Percentiles rank a stretch among this genome's conserved stretches.
Evolutionary conservation across 768 basidiomycete genomes (phyloP).

Genomic region (Solioccasus polychromus): DNA sequence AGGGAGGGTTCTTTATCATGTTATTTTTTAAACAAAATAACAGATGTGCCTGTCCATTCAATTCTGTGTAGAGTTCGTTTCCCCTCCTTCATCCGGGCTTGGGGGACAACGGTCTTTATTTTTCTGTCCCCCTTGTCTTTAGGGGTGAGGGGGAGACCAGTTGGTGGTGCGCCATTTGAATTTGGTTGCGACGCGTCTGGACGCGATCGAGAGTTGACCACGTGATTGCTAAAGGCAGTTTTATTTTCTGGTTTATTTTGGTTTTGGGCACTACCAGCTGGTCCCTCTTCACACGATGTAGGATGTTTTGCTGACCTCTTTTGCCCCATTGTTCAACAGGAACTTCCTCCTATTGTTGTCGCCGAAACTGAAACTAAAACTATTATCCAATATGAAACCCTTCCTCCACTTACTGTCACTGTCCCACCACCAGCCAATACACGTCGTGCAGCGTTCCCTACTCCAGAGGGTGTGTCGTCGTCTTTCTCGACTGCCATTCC

Average conservation of each 20-base stretch:
- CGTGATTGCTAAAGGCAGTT: conserved; percentile 35
- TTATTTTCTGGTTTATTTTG: conserved; percentile 15
- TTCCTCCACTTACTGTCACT: conserved; percentile 58
- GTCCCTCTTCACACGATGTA: conserved; percentile 33
- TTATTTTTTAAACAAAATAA: conserved; percentile 29
- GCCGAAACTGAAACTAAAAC: conserved; percentile 65
- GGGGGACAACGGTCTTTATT: conserved; percentile 75
- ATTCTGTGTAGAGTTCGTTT: conserved; percentile 71
- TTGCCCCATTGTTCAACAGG: conserved; percentile 31
- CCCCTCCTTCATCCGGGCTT: conserved; percentile 88
- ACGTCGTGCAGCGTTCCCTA: conserved; percentile 69
- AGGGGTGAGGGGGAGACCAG: conserved; percentile 36
- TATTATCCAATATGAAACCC: conserved; percentile 48
- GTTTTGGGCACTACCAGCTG: conserved; percentile 32
- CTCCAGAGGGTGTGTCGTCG: conserved; percentile 61
- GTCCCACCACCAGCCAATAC: conserved; percentile 78
- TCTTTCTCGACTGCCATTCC: conserved; percentile 61
- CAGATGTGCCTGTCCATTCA: conserved; percentile 29
- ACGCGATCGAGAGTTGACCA: conserved; percentile 20
- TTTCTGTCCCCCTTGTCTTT: conserved; percentile 71
- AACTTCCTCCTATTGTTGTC: conserved; percentile 38
- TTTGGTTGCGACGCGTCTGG: conserved; percentile 32
- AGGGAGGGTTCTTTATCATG: conserved; percentile 63
- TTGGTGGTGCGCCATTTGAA: conserved; percentile 28
- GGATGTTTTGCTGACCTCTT: conserved; percentile 34